Evolutionary conservation across 2,329 filamentous ascomycete species (phyloP).

Genomic region (Ophiosphaerella herpotricha): DNA sequence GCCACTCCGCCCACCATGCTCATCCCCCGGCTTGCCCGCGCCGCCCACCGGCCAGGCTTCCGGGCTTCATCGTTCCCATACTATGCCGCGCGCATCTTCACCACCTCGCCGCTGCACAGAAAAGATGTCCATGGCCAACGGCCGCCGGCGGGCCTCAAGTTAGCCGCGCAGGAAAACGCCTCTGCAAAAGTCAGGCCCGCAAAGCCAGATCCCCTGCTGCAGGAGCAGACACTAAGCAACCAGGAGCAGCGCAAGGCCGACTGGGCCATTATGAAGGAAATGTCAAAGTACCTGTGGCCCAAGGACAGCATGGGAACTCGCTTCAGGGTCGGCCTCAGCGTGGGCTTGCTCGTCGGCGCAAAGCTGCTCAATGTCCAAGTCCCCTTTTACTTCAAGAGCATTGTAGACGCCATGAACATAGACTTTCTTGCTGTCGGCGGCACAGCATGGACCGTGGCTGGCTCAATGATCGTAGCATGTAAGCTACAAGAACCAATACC

Average conservation of each 20-base stretch:
- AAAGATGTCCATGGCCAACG: constrained; percentile 48
- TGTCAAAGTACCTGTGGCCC: constrained; percentile 95
- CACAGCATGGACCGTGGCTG: constrained; percentile 85
- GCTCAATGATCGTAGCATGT: constrained; percentile 89
- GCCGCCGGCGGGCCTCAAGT: constrained; percentile 31
- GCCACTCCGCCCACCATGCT: constrained; percentile 30
- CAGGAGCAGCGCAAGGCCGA: constrained; percentile 95
- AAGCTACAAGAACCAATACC: constrained; percentile 40
- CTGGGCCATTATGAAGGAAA: constrained; percentile 98
- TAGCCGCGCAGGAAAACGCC: constrained; percentile 16
- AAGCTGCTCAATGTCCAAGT: constrained; percentile 96
- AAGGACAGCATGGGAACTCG: constrained; percentile 84
- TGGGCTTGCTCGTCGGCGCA: constrained; percentile 81
- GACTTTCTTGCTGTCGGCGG: constrained; percentile 87
- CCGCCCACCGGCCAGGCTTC: constrained; percentile 35
- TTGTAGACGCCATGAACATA: constrained; percentile 97
- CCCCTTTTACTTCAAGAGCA: constrained; percentile 98
- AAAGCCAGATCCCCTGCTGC: constrained; percentile 55
- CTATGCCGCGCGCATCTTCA: constrained; percentile 48
- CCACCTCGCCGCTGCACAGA: constrained; percentile 49
- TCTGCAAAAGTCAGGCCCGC: constrained; percentile 26
- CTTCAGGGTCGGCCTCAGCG: constrained; percentile 81
- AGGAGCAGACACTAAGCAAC: constrained; percentile 67
- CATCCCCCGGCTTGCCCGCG: constrained; percentile 42
- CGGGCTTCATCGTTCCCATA: constrained; percentile 22